Evolutionary conservation across 2,329 filamentous ascomycete genomes (phyloP).

Genomic region (Xylaria sp.): DNA sequence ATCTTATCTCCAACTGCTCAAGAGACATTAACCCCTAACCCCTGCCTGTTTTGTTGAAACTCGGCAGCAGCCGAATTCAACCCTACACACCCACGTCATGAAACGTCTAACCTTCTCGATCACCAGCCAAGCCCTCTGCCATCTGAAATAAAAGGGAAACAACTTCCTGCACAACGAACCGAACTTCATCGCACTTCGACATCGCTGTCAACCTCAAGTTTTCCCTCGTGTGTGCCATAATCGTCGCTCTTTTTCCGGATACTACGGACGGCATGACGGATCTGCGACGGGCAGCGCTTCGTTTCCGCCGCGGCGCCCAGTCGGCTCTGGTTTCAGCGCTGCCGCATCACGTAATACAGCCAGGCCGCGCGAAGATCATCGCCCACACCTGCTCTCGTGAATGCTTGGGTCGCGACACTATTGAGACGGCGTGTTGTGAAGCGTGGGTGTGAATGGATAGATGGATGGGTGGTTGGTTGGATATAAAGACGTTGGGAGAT

Average conservation of each 20-base stretch:
- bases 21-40: too few species aligned
- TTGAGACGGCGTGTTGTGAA: not conserved
- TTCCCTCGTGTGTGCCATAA: not conserved
- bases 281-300: constrained; percentile 35
- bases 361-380: constrained; percentile 4
- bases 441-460: not conserved
- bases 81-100: not conserved
- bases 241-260: constrained; percentile 14
- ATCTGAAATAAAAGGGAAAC: constrained; percentile 19
- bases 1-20: not conserved
- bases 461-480: too few species aligned
- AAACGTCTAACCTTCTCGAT: constrained; percentile 20
- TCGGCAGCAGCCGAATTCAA: constrained; percentile 2
- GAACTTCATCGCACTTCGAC: not conserved
- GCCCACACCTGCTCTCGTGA: constrained; percentile 14
- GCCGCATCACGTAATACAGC: constrained; percentile 7
- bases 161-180: not conserved
- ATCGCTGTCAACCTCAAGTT: not conserved
- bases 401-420: not conserved
- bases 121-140: constrained; percentile 14
- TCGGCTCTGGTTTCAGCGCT: constrained; percentile 31
- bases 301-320: constrained; percentile 18
- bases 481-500: constrained; percentile 27
- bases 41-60: not conserved
- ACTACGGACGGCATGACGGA: constrained; percentile 26